Evolutionary conservation across 306 rosid genomes (phyloP).

Genomic region (Vachellia pachyceras): DNA sequence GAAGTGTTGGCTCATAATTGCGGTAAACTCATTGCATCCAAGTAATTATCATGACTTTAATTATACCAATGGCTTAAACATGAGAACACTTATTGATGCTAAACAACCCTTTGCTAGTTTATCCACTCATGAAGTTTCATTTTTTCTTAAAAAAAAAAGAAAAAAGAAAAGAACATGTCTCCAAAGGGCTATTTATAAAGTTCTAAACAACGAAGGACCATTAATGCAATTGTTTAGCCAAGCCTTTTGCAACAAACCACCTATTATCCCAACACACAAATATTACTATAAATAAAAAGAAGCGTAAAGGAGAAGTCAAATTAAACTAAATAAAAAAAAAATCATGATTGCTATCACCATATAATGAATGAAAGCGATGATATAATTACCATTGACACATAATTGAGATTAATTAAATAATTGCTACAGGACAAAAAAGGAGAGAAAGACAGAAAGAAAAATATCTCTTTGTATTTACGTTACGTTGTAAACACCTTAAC

Average conservation of each 20-base stretch:
- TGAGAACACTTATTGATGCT: too few species aligned
- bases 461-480: conserved; percentile 27
- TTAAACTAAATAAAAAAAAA: background rate
- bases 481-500: conserved; percentile 11
- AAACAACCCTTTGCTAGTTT: too few species aligned
- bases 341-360: background rate
- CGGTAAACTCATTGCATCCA: too few species aligned
- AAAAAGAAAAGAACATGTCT: too few species aligned
- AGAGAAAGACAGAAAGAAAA: background rate
- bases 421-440: background rate
- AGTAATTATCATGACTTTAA: too few species aligned
- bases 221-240: background rate
- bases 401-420: background rate
- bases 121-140: too few species aligned
- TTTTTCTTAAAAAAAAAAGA: too few species aligned
- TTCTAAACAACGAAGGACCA: too few species aligned
- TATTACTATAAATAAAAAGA: background rate
- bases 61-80: too few species aligned
- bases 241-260: background rate
- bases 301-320: background rate
- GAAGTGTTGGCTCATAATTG: too few species aligned
- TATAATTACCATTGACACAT: background rate
- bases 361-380: too few species aligned
- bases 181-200: too few species aligned
- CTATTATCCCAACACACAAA: background rate